Percentiles rank a stretch among this genome's conserved stretches.
phyloP scores from a whole-genome alignment of 148 eudicot species.

The Vaccinium corymbosum region DNA sequence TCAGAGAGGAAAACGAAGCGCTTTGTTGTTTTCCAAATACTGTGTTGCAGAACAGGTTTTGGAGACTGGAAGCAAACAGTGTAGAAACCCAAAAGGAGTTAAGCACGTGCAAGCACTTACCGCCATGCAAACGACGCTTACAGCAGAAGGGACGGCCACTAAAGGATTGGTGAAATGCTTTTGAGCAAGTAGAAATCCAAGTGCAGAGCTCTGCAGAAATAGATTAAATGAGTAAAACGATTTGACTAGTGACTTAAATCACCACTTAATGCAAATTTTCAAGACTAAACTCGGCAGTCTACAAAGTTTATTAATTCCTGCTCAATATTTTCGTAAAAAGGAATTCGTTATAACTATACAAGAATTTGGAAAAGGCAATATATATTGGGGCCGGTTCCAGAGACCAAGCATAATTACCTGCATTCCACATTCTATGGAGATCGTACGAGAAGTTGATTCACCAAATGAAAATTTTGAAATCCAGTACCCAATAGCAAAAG shows the following conservation, averaged over 20 bases:
- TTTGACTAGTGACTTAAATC: not conserved
- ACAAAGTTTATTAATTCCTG: not conserved
- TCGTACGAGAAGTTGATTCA: conserved; percentile 98
- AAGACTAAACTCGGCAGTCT: not conserved
- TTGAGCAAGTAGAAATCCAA: conserved; percentile 92
- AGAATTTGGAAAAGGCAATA: not conserved
- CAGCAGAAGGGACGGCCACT: conserved; percentile 98
- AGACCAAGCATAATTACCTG: conserved; percentile 49
- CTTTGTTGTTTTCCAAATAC: not conserved
- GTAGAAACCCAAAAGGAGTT: not conserved
- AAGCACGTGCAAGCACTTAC: conserved; percentile 29
- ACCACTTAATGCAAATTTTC: not conserved
- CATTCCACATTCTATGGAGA: conserved; percentile 99
- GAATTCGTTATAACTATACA: not conserved
- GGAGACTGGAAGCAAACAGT: not conserved
- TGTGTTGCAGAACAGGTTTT: not conserved
- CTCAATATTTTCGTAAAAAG: not conserved
- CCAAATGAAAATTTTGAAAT: conserved; percentile 85
- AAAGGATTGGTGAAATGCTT: conserved; percentile 97
- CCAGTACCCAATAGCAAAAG: conserved; percentile 80
- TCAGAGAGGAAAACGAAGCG: not conserved
- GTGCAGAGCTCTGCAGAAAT: conserved; percentile 86
- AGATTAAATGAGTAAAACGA: conserved; percentile 8
- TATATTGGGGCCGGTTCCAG: too few species aligned
- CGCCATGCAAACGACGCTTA: conserved; percentile 99